Evolutionary conservation across 2,329 filamentous ascomycete species (phyloP).

Genomic region (Sclerotiophoma versabilis): DNA sequence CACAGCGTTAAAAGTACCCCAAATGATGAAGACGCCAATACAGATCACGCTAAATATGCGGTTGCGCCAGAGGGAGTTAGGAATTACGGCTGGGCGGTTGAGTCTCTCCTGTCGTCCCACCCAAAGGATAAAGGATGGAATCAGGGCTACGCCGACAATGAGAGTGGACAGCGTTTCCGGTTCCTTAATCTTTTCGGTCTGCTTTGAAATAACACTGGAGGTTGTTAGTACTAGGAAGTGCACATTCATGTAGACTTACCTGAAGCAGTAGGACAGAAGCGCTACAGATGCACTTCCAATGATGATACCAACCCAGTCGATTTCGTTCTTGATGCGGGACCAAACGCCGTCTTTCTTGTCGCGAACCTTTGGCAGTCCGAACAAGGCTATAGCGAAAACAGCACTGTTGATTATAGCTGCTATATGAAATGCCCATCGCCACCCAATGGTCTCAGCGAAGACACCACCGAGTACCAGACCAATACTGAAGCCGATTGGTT

Average conservation of each 20-base stretch:
- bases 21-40: conserved; percentile 51
- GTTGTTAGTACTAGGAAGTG: neutral
- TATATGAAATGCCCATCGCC: conserved; percentile 61
- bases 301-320: conserved; percentile 62
- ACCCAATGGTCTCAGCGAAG: conserved; percentile 58
- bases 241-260: conserved; percentile 48
- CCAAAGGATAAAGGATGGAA: conserved; percentile 63
- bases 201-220: conserved; percentile 47
- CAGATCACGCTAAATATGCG: conserved; percentile 64
- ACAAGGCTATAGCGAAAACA: conserved; percentile 51
- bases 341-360: conserved; percentile 35
- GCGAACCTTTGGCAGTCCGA: conserved; percentile 45
- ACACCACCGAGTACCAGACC: conserved; percentile 61
- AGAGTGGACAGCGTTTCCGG: conserved; percentile 57
- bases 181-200: conserved; percentile 52
- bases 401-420: conserved; percentile 53
- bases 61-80: conserved; percentile 69
- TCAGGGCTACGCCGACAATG: conserved; percentile 50
- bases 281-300: conserved; percentile 58
- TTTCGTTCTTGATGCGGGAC: conserved; percentile 50
- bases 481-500: conserved; percentile 60
- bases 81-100: conserved; percentile 63
- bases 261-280: conserved; percentile 62
- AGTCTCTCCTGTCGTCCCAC: conserved; percentile 57
- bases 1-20: conserved; percentile 46